Percentiles rank a stretch among this genome's conserved stretches.
These are phyloP conservation scores for Gossypium gossypioides DNA, from an alignment of 441 rosid genomes.

Conservation along the genomic window DNA sequence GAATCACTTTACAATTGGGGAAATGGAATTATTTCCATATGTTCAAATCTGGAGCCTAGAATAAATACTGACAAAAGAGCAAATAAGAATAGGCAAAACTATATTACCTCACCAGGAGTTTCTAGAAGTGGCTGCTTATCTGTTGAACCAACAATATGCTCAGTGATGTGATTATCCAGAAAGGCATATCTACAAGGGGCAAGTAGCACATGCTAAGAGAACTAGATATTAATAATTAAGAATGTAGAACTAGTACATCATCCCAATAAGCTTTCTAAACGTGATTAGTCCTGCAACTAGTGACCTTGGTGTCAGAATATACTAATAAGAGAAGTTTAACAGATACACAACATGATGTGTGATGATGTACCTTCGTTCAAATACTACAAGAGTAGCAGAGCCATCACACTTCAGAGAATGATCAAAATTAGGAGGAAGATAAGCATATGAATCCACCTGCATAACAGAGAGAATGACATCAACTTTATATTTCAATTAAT, in stretches of 20 bases:
- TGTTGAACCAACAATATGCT: slow-evolving; percentile 63
- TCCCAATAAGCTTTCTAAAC: background rate
- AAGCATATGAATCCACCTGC: slow-evolving; percentile 82
- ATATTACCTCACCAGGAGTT: slow-evolving; percentile 69
- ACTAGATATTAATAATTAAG: slow-evolving; percentile 1
- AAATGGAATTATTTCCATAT: background rate
- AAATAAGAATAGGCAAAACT: background rate
- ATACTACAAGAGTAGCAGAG: slow-evolving; percentile 57
- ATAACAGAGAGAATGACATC: slow-evolving; percentile 11
- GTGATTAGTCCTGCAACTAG: background rate
- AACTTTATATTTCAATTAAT: background rate
- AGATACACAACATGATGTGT: background rate
- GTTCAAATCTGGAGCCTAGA: background rate
- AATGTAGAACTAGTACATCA: background rate
- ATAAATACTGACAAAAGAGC: background rate
- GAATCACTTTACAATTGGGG: background rate
- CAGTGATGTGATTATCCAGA: slow-evolving; percentile 40
- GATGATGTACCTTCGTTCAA: slow-evolving; percentile 57
- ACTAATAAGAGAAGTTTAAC: background rate
- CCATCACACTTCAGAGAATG: slow-evolving; percentile 46
- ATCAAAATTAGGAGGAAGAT: slow-evolving; percentile 62
- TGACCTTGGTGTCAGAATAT: background rate
- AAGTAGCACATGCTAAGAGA: background rate
- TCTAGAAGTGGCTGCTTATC: slow-evolving; percentile 79
- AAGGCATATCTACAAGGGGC: slow-evolving; percentile 41